A percentile compares a stretch with the other conserved stretches of the same genome.
Evolutionary conservation across 2,329 filamentous ascomycete genomes (phyloP).

Genomic region (Westerdykella ornata): DNA sequence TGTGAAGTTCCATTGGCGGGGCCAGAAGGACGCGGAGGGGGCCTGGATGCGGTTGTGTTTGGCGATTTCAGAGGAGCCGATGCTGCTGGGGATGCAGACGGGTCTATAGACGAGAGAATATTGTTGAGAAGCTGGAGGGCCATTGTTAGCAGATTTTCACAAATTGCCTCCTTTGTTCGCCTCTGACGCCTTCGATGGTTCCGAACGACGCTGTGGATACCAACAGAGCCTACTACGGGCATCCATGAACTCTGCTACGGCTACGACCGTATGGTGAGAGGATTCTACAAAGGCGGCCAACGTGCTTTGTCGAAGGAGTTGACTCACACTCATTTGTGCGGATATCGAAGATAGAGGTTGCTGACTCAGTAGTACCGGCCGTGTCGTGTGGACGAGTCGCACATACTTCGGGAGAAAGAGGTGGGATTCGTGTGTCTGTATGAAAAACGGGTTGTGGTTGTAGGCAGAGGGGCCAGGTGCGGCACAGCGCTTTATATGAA

Average conservation of each 20-base stretch:
- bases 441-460: conserved; percentile 6
- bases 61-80: conserved; percentile 12
- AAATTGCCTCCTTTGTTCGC: neutral
- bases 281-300: neutral
- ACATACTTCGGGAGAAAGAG: conserved; percentile 27
- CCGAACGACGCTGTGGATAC: no score
- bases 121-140: conserved; percentile 25
- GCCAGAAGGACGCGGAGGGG: conserved; percentile 21
- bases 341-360: conserved; percentile 19
- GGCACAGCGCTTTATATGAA: conserved; percentile 4
- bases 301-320: conserved; percentile 1
- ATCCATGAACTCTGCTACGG: no score
- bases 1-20: conserved; percentile 25
- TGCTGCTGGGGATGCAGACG: conserved; percentile 20
- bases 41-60: conserved; percentile 28
- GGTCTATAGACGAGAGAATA: conserved; percentile 36
- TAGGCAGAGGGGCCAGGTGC: conserved; percentile 6
- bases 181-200: no score
- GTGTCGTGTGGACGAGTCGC: conserved; percentile 28
- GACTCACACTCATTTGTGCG: conserved; percentile 37
- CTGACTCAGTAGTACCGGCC: conserved; percentile 36
- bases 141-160: neutral
- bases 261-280: neutral
- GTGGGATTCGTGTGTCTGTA: no score
- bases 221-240: no score